These are phyloP conservation scores for Trichoderma sp. DNA, from an alignment of 2,329 filamentous ascomycete species.

Conservation along the genomic window DNA sequence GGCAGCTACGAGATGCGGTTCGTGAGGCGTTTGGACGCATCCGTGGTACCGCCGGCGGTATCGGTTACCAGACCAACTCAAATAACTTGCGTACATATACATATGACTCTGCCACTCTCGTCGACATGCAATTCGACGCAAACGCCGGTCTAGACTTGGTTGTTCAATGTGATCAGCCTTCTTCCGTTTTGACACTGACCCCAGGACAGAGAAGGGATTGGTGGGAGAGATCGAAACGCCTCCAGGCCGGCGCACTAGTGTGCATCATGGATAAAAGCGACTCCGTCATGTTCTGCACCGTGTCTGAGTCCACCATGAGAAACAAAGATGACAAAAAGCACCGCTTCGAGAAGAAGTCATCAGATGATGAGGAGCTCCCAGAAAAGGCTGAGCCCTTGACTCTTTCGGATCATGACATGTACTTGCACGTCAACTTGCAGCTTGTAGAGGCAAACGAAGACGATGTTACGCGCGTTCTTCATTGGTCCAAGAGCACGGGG, in stretches of 20 bases:
- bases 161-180: slow-evolving; percentile 46
- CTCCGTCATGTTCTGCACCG: slow-evolving; percentile 41
- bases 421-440: slow-evolving; percentile 34
- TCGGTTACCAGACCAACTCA: slow-evolving; percentile 19
- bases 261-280: slow-evolving; percentile 44
- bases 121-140: slow-evolving; percentile 35
- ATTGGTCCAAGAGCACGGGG: slow-evolving; percentile 30
- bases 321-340: slow-evolving; percentile 23
- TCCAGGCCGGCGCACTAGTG: slow-evolving; percentile 49
- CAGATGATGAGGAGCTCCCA: slow-evolving; percentile 15
- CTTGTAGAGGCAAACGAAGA: slow-evolving; percentile 26
- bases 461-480: slow-evolving; percentile 28
- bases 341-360: neutral
- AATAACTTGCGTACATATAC: slow-evolving; percentile 30
- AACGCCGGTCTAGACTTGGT: slow-evolving; percentile 43
- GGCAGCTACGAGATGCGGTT: slow-evolving; percentile 50
- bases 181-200: slow-evolving; percentile 24
- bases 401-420: slow-evolving; percentile 24
- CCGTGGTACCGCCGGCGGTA: slow-evolving; percentile 19
- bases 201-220: slow-evolving; percentile 40
- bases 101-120: slow-evolving; percentile 31
- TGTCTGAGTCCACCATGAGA: slow-evolving; percentile 29
- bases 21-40: slow-evolving; percentile 38
- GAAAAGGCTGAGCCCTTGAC: neutral
- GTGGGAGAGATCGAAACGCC: slow-evolving; percentile 50